Evolutionary conservation across 2,329 filamentous ascomycete species (phyloP).

Genomic region (Curvularia eragrostidis): DNA sequence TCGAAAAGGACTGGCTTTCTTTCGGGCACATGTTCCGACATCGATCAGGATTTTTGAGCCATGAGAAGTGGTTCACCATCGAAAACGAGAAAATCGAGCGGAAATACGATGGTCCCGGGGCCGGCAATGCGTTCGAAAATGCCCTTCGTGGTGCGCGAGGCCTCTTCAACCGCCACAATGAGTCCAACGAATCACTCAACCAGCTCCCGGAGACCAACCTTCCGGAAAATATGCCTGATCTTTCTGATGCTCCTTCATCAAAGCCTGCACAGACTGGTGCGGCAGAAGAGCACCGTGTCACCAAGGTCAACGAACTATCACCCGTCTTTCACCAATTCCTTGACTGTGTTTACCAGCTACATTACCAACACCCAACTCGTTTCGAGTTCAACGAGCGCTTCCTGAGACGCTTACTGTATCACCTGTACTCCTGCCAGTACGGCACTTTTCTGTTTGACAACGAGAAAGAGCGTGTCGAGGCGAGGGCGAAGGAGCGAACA

Average conservation of each 20-base stretch:
- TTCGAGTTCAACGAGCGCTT: slow-evolving; percentile 99
- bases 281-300: slow-evolving; percentile 69
- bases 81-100: slow-evolving; percentile 78
- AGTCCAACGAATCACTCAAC: slow-evolving; percentile 66
- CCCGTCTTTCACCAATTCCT: slow-evolving; percentile 98
- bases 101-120: slow-evolving; percentile 45
- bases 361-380: slow-evolving; percentile 82
- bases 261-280: slow-evolving; percentile 48
- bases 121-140: slow-evolving; percentile 81
- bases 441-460: slow-evolving; percentile 96
- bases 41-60: slow-evolving; percentile 84
- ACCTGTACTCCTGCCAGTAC: slow-evolving; percentile 94
- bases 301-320: slow-evolving; percentile 86
- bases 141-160: slow-evolving; percentile 83
- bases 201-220: slow-evolving; percentile 62
- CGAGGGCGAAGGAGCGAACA: slow-evolving; percentile 72
- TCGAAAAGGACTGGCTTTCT: slow-evolving; percentile 97
- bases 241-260: slow-evolving; percentile 48
- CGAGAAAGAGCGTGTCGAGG: slow-evolving; percentile 83
- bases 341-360: slow-evolving; percentile 88
- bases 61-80: slow-evolving; percentile 91
- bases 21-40: slow-evolving; percentile 98
- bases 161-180: slow-evolving; percentile 83
- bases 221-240: slow-evolving; percentile 57
- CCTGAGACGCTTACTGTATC: slow-evolving; percentile 84